phyloP scores from a whole-genome alignment of 2,329 filamentous ascomycete genomes.

The Balansia obtecta region DNA sequence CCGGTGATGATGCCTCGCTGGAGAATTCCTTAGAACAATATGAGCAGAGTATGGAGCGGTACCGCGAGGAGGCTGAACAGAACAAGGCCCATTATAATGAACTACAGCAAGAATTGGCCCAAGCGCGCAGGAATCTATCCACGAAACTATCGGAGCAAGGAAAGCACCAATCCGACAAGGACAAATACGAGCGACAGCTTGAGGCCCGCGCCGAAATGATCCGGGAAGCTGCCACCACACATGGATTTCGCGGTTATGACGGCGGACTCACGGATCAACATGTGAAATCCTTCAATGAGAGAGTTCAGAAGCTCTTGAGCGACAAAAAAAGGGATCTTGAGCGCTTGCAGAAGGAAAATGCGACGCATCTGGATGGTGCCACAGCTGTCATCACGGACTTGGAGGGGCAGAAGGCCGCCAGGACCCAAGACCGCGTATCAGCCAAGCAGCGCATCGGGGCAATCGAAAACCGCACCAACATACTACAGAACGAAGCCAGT shows the following conservation, averaged over 20 bases:
- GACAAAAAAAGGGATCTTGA: constrained; percentile 76
- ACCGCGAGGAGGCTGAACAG: constrained; percentile 48
- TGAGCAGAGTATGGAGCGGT: constrained; percentile 57
- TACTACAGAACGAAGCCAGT: constrained; percentile 56
- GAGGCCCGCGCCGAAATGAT: constrained; percentile 60
- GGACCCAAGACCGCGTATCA: constrained; percentile 61
- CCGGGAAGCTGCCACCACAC: constrained; percentile 60
- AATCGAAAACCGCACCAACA: constrained; percentile 58
- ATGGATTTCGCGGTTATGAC: constrained; percentile 78
- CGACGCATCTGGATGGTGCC: constrained; percentile 61
- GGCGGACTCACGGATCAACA: constrained; percentile 61
- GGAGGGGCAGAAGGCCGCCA: constrained; percentile 58
- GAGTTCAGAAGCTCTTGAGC: constrained; percentile 58
- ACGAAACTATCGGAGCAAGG: constrained; percentile 54
- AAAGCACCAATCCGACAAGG: constrained; percentile 73
- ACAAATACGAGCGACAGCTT: constrained; percentile 73
- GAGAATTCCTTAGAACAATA: constrained; percentile 63
- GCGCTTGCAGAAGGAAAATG: constrained; percentile 57
- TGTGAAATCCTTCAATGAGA: constrained; percentile 64
- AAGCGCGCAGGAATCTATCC: constrained; percentile 34
- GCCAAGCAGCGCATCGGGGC: constrained; percentile 59
- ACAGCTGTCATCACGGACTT: constrained; percentile 60
- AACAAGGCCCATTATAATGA: constrained; percentile 53
- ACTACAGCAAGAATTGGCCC: constrained; percentile 38
- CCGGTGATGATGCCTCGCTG: constrained; percentile 67